Evolutionary conservation across 2,329 filamentous ascomycete species (phyloP).

Genomic region (Ascomycota sp.): DNA sequence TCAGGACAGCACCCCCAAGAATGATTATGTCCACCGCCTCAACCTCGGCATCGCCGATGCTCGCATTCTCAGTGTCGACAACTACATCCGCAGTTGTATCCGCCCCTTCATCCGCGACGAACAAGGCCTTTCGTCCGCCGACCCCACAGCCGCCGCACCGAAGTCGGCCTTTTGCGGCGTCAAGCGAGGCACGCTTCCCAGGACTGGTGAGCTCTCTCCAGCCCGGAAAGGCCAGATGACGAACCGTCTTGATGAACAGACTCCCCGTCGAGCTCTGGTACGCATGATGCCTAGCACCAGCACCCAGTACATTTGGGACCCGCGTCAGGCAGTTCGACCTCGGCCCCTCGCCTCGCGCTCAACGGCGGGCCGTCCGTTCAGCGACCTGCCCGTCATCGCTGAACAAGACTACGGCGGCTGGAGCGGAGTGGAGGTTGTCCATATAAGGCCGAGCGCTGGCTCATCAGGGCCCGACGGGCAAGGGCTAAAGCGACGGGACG

Average conservation of each 20-base stretch:
- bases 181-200: constrained; percentile 3
- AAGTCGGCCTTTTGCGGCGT: constrained; percentile 1
- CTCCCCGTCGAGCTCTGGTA: constrained; percentile 2
- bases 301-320: not conserved
- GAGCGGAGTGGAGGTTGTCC: constrained; percentile 3
- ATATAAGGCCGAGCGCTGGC: not conserved
- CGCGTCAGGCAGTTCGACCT: constrained; percentile 1
- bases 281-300: constrained; percentile 1
- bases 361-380: constrained; percentile 6
- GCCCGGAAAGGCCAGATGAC: constrained; percentile 5
- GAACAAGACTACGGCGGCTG: constrained; percentile 10
- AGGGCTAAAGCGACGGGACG: too few relatives aligned
- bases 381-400: constrained; percentile 10
- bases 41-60: constrained; percentile 17
- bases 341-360: too few relatives aligned
- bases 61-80: constrained; percentile 12
- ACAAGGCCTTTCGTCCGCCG: not conserved
- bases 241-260: constrained; percentile 3
- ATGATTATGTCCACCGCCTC: constrained; percentile 20
- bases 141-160: not conserved
- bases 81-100: constrained; percentile 17
- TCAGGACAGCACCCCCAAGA: constrained; percentile 14
- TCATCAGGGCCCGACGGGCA: too few relatives aligned
- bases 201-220: constrained; percentile 8
- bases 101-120: constrained; percentile 14